phyloP scores from a whole-genome alignment of 345 rosid genomes.

The Eucalyptus erythrocorys region DNA sequence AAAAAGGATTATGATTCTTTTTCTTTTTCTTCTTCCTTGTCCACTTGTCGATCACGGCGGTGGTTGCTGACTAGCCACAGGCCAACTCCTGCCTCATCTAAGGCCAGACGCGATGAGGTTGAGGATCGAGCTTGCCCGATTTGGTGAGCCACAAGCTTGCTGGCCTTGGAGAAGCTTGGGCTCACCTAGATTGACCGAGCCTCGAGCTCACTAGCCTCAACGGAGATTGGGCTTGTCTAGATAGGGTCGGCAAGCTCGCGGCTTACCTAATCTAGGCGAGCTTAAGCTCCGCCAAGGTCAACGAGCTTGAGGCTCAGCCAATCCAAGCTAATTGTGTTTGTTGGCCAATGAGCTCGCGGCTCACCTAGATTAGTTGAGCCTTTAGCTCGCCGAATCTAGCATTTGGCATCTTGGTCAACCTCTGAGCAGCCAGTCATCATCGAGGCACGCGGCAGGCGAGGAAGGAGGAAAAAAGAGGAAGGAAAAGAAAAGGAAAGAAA shows the following conservation, averaged over 20 bases:
- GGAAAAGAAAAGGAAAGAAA: accelerated
- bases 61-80: accelerated
- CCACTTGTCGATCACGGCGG: accelerated
- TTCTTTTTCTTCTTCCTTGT: no score
- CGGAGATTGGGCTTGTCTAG: accelerated
- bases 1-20: no score
- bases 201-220: accelerated
- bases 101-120: accelerated
- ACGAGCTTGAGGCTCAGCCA: accelerated
- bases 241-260: no score
- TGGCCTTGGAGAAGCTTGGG: no score
- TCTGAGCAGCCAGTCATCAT: accelerated
- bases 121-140: no score
- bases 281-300: accelerated
- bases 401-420: accelerated
- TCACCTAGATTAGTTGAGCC: accelerated
- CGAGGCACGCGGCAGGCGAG: accelerated
- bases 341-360: accelerated
- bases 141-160: accelerated
- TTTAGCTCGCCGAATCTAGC: accelerated
- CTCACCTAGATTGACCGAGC: no score
- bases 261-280: no score
- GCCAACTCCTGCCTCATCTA: accelerated
- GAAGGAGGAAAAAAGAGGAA: no score
- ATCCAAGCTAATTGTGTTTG: accelerated